phyloP scores from a whole-genome alignment of 1,284 basidiomycete genomes.

The Phaffia rhodozyma region DNA sequence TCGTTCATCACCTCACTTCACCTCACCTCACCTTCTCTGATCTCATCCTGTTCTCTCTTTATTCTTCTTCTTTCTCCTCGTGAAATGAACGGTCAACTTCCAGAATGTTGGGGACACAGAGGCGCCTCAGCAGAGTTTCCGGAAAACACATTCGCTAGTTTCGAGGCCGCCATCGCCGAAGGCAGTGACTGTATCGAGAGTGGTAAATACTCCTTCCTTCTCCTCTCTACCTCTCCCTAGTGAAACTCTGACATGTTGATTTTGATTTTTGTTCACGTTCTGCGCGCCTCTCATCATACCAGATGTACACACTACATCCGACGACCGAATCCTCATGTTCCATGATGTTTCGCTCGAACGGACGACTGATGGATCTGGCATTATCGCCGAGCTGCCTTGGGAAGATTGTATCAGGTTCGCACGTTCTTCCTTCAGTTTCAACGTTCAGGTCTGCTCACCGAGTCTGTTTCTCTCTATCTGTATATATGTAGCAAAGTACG shows the following conservation, averaged over 20 bases:
- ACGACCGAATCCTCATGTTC: slow-evolving; percentile 80
- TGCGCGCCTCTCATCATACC: slow-evolving; percentile 22
- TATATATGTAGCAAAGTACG: slow-evolving; percentile 42
- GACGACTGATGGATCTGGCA: slow-evolving; percentile 39
- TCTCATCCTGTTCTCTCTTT: background rate
- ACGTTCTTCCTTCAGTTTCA: background rate
- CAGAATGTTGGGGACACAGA: slow-evolving; percentile 78
- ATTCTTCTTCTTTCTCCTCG: background rate
- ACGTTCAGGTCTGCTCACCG: background rate
- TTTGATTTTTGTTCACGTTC: no score
- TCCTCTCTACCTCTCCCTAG: background rate
- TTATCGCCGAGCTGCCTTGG: slow-evolving; percentile 31
- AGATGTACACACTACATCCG: slow-evolving; percentile 85
- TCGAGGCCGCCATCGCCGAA: slow-evolving; percentile 73
- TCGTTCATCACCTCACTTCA: no score
- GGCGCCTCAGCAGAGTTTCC: slow-evolving; percentile 73
- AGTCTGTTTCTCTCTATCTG: background rate
- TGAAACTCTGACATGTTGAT: background rate
- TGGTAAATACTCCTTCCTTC: slow-evolving; percentile 26
- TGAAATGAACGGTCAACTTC: background rate
- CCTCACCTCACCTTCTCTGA: background rate
- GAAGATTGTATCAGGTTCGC: slow-evolving; percentile 12
- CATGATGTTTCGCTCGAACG: slow-evolving; percentile 54
- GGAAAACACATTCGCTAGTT: slow-evolving; percentile 77
- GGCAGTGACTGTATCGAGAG: slow-evolving; percentile 83